phyloP scores from a whole-genome alignment of 495 filamentous ascomycete genomes.

The Bryoglossum gracile region DNA sequence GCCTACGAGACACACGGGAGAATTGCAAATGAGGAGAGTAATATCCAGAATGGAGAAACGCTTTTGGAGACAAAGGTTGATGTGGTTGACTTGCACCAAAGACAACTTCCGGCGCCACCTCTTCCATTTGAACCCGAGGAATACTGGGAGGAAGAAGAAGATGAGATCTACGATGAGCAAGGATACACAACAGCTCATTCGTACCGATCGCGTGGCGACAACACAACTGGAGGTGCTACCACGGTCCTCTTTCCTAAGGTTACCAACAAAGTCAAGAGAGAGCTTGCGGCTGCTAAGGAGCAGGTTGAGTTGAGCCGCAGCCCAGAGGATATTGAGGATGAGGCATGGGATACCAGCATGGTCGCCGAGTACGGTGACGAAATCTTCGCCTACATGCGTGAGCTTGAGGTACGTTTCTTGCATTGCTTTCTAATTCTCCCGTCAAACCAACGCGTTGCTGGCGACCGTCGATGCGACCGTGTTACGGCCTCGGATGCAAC shows the following conservation, averaged over 20 bases:
- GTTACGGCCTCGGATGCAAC: not conserved
- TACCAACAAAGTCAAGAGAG: constrained; percentile 51
- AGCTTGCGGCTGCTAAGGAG: constrained; percentile 61
- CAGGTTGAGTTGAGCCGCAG: constrained; percentile 54
- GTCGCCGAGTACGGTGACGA: constrained; percentile 94
- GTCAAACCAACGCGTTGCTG: constrained; percentile 2
- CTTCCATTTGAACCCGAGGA: constrained; percentile 55
- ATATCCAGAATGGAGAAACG: constrained; percentile 9
- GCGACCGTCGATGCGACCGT: not conserved
- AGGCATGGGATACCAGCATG: constrained; percentile 93
- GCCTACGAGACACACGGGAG: constrained; percentile 14
- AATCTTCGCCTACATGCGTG: constrained; percentile 85
- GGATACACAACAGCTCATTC: constrained; percentile 74
- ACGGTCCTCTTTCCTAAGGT: constrained; percentile 66
- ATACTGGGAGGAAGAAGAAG: constrained; percentile 70
- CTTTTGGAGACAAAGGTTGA: constrained; percentile 13
- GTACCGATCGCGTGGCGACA: constrained; percentile 64
- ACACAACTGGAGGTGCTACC: constrained; percentile 63
- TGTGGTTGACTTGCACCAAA: constrained; percentile 7
- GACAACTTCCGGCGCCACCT: constrained; percentile 21
- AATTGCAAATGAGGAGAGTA: constrained; percentile 6
- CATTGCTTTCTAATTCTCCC: not conserved
- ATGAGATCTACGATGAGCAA: constrained; percentile 75
- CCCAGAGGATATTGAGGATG: constrained; percentile 66
- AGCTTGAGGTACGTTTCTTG: constrained; percentile 67